These are phyloP conservation scores for Stagonosporopsis vannaccii DNA, from an alignment of 2,329 filamentous ascomycete species.

Conservation along the genomic window DNA sequence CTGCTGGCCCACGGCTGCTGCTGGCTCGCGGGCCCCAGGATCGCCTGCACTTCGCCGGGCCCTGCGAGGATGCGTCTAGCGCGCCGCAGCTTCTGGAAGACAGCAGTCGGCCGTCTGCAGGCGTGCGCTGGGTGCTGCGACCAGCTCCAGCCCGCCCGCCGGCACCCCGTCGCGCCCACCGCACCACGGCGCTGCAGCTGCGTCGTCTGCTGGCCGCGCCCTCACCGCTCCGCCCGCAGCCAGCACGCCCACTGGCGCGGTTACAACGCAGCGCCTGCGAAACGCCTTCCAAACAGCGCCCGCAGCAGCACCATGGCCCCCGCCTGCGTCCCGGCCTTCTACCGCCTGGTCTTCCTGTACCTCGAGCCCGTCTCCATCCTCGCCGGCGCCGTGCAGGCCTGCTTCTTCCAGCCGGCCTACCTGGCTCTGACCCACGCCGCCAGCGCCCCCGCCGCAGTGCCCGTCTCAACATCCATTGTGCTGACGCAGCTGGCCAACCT, in stretches of 20 bases:
- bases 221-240: slow-evolving; percentile 7
- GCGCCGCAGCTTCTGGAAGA: background rate
- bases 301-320: slow-evolving; percentile 24
- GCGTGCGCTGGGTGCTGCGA: too few species aligned
- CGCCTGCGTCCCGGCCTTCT: slow-evolving; percentile 64
- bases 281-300: slow-evolving; percentile 24
- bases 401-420: slow-evolving; percentile 63
- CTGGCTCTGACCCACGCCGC: slow-evolving; percentile 68
- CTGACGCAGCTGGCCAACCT: slow-evolving; percentile 80
- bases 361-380: slow-evolving; percentile 69
- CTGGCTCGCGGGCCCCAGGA: too few species aligned
- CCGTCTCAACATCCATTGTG: slow-evolving; percentile 69
- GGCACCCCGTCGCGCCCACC: too few species aligned
- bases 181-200: background rate
- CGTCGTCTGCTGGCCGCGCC: background rate
- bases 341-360: slow-evolving; percentile 77
- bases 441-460: slow-evolving; percentile 59
- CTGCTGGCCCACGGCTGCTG: too few species aligned
- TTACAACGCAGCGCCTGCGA: slow-evolving; percentile 12
- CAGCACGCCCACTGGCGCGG: background rate
- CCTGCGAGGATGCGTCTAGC: background rate
- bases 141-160: too few species aligned
- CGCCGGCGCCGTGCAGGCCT: slow-evolving; percentile 62
- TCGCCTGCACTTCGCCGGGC: slow-evolving; percentile 1
- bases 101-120: too few species aligned